phyloP scores from a whole-genome alignment of 345 rosid species.

The Theobroma cacao region DNA sequence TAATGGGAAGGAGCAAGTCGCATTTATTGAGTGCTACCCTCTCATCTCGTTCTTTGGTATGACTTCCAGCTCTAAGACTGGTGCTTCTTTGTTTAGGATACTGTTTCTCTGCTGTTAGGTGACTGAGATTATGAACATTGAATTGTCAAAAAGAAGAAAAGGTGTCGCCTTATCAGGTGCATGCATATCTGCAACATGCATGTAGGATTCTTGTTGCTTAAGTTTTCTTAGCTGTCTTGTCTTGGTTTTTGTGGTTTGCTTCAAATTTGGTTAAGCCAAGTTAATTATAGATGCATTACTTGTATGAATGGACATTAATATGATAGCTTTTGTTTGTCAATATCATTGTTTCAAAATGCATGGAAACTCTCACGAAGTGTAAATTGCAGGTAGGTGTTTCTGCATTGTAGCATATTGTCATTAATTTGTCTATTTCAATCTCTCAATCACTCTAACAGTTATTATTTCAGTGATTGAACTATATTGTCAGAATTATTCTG shows the following conservation, averaged over 20 bases:
- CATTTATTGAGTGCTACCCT: slow-evolving; percentile 30
- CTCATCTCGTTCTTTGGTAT: slow-evolving; percentile 45
- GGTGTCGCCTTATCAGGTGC: neutral
- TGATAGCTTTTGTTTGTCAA: neutral
- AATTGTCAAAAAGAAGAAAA: neutral
- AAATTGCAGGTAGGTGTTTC: neutral
- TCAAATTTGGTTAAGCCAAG: slow-evolving; percentile 1
- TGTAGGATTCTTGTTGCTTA: slow-evolving; percentile 5
- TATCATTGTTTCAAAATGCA: neutral
- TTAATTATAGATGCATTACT: neutral
- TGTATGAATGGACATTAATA: neutral
- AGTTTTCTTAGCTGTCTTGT: neutral
- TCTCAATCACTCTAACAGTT: neutral
- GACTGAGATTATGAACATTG: neutral
- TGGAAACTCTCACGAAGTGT: neutral
- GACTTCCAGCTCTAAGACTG: neutral
- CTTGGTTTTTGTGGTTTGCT: neutral
- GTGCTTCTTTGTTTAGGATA: neutral
- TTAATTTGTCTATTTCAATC: neutral
- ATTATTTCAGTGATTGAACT: neutral
- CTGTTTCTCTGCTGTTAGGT: neutral
- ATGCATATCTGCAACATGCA: neutral
- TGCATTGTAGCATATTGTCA: neutral
- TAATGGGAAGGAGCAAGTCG: slow-evolving; percentile 31
- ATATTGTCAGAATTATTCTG: neutral